Conservation (phyloP, 768 basidiomycete genomes). For the Tylopilus balloui region DNA sequence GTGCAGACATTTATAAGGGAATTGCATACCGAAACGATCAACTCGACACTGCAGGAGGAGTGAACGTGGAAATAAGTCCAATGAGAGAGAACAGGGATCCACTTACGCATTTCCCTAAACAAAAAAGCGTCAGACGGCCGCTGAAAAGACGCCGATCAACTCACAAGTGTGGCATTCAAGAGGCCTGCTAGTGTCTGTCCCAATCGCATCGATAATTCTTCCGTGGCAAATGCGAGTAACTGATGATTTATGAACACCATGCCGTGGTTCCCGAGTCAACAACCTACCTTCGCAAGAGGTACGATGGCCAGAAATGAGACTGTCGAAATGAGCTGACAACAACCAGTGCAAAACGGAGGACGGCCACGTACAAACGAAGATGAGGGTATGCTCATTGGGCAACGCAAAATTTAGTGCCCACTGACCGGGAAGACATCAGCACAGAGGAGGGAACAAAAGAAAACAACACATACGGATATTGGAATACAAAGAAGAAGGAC, state of each 20-base stretch:
- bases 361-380: constrained; percentile 66
- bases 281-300: constrained; percentile 69
- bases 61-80: neutral
- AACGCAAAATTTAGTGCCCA: constrained; percentile 69
- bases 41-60: constrained; percentile 38
- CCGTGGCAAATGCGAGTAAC: constrained; percentile 81
- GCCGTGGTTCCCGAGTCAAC: neutral
- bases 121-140: neutral
- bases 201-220: constrained; percentile 76
- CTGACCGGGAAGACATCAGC: constrained; percentile 33
- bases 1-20: neutral
- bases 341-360: neutral
- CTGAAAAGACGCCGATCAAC: constrained; percentile 14
- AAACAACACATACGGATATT: constrained; percentile 44
- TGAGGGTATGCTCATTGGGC: constrained; percentile 48
- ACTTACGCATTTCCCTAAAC: constrained; percentile 32
- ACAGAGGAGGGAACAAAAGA: neutral
- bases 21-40: constrained; percentile 61
- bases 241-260: constrained; percentile 23
- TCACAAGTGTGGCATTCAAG: constrained; percentile 77
- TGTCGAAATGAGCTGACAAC: constrained; percentile 23
- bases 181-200: constrained; percentile 82
- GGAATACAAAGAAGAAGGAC: constrained; percentile 70
- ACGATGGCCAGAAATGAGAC: constrained; percentile 80
- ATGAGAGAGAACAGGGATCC: neutral